Base-by-base conservation (phyloP, 345 rosid species). In the Brassica rapa region DNA sequence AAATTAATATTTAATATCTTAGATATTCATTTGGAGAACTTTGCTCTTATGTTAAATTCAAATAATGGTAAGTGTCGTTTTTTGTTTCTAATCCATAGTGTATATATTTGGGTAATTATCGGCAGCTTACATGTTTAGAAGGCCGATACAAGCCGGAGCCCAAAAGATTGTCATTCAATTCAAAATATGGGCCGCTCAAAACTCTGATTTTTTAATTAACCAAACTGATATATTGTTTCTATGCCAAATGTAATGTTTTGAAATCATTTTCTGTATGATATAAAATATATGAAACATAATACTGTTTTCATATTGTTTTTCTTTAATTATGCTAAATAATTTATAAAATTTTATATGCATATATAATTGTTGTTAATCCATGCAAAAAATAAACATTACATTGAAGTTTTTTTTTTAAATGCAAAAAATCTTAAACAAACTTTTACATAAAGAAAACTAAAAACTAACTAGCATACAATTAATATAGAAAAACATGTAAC, bases 131-230 rank as follows among this genome's bases (percentile, higher is more conserved):
- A 33, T 25, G 14, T 61, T 43, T 32, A 10, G 69, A 72, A 72
- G 73, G 79, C 68, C 32, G 11, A 27, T 59, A 41, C 2, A 4
- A 60, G 61, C 68, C 51, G 1, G 2, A 37, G 51, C 51, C 80
- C 62, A 68, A 27, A 37, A 3, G 0, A 7, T 60, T 68, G 41
- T 10, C 30, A 15, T 11, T 24, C 5, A 12, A 27, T 27, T n/a
- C 5, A 16, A 37, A 25, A 8, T 6, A 32, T 62, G 70, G 75
- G 39, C 63, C 25, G 11, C 46, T 21, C 59, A 53, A 6, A 16
- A n/a, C 7, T 15, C 9, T 15, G 0, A 5, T 6, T 53, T 15
- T 15, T 2, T 15, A 33, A 56, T 21, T 8, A 56, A 21, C 29
- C 27, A 56, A 56, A 56, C 62, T 23, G 27, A 23, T 24, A 59